Evolutionary conservation across 1,284 basidiomycete species (phyloP), one percentile per base, ranked within the genome.

Genomic region (Cryptococcus depauperatus): DNA sequence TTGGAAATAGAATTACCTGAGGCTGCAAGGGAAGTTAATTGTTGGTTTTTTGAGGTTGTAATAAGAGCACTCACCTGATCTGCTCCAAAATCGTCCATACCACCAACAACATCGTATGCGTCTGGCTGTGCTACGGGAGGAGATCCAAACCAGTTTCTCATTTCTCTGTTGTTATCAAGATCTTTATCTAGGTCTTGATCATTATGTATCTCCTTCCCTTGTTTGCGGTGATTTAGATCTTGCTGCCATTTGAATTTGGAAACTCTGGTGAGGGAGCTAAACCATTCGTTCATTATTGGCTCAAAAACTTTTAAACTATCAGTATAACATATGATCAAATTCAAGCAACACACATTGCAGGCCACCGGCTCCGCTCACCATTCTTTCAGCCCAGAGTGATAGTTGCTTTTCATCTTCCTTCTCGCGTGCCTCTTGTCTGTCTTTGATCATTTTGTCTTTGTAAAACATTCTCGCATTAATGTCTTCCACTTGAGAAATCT

Each of bases 191-290:
- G n/a, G 7, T 19, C 11, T n/a, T 29, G 21, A 19, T 19, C 18
- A n/a, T 7, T 26, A 8, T 38, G 43, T 13, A 30, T 2, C 34
- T 29, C 37, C 13, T 44, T 48, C 9, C 52, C 52, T 8, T 27
- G 9, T 21, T 47, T 37, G 19, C 51, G 41, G 10, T 51, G 50
- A 18, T 48, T 43, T 18, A 53, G 35, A 14, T 62, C 59, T 8
- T 44, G 34, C 48, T 65, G 52, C 65, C 65, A 67, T 35, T 59
- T 50, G 44, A 57, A 64, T 29, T 46, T 47, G 6, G 37, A 41
- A 3, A 50, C 37, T 35, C 52, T 41, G 28, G 45, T 45, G 42
- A 58, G 35, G 5, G 40, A 35, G 2, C 41, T 34, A 22, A 64
- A 55, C 30, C 59, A 48, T 1, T 16, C 50, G 5, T 52, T 37